These are phyloP conservation scores for Parmales sp. DNA, from an alignment of 108 stramenopile genomes.

Conservation along the genomic window DNA sequence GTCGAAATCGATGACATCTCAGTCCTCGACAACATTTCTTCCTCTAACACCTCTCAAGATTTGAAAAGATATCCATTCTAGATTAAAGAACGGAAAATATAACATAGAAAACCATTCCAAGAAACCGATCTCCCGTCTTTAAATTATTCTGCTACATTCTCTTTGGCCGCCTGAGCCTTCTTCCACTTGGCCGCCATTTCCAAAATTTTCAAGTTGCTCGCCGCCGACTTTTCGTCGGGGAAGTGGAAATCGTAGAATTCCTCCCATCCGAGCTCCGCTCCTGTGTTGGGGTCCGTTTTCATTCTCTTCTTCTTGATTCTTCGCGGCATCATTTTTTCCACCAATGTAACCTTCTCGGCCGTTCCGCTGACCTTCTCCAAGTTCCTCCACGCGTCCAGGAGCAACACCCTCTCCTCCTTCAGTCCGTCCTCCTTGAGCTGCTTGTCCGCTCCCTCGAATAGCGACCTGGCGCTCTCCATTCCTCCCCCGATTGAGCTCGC, in stretches of 20 bases:
- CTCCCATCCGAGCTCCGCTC: constrained; percentile 83
- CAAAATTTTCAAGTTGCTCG: constrained; percentile 80
- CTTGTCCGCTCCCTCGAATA: constrained; percentile 74
- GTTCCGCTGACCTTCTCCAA: constrained; percentile 75
- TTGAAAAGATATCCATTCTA: no score
- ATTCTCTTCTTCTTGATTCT: constrained; percentile 87
- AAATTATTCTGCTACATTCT: no score
- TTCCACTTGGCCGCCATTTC: constrained; percentile 97
- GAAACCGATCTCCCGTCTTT: no score
- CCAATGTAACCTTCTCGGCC: constrained; percentile 42
- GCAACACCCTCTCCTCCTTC: constrained; percentile 82
- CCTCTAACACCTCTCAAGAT: no score
- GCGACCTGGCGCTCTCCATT: constrained; percentile 49
- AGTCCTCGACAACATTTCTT: no score
- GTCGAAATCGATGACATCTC: no score
- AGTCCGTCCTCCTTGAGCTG: constrained; percentile 69
- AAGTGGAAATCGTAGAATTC: constrained; percentile 97
- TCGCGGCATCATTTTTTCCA: constrained; percentile 77
- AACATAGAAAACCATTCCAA: no score
- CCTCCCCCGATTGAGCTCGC: constrained; percentile 54
- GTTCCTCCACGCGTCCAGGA: constrained; percentile 89
- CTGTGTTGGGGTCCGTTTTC: constrained; percentile 65
- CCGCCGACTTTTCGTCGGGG: constrained; percentile 82
- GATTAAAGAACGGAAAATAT: no score
- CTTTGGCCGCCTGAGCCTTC: constrained; percentile 40